Percentiles rank a stretch among this genome's conserved stretches.
phyloP scores from a whole-genome alignment of 208 protist genomes.

The Acanthamoeba quina region DNA sequence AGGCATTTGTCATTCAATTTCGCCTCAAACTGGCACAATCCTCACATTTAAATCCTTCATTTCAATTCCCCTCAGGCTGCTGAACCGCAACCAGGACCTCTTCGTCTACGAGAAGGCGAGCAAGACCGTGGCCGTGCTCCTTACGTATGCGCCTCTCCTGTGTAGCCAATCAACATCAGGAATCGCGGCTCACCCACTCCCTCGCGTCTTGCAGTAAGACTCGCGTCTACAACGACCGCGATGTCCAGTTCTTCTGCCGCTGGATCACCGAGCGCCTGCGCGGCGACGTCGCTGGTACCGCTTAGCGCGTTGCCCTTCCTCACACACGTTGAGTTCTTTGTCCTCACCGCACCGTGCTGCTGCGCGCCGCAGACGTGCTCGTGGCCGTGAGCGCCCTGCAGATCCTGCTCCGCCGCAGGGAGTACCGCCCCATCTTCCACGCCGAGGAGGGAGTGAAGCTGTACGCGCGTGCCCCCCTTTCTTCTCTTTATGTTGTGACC shows the following conservation, averaged over 20 bases:
- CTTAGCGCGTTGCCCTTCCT: background rate
- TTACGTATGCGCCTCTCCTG: background rate
- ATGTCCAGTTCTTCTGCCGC: slow-evolving; percentile 63
- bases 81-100: slow-evolving; percentile 23
- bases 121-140: background rate
- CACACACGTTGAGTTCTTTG: background rate
- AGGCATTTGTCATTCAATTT: background rate
- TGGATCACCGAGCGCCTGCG: slow-evolving; percentile 47
- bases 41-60: background rate
- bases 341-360: background rate
- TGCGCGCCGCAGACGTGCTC: background rate
- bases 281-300: background rate
- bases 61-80: background rate
- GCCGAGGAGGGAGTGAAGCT: slow-evolving; percentile 8
- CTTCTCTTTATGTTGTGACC: too few species aligned
- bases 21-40: background rate
- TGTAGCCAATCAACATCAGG: background rate
- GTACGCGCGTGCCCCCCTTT: too few species aligned
- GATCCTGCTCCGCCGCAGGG: slow-evolving; percentile 37
- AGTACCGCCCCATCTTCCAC: slow-evolving; percentile 42
- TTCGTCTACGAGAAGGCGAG: slow-evolving; percentile 41
- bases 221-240: background rate
- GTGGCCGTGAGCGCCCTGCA: slow-evolving; percentile 34
- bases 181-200: background rate
- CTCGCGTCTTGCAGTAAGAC: background rate